Conservation (phyloP, 345 rosid genomes). For the Eucalyptus curtisii region DNA sequence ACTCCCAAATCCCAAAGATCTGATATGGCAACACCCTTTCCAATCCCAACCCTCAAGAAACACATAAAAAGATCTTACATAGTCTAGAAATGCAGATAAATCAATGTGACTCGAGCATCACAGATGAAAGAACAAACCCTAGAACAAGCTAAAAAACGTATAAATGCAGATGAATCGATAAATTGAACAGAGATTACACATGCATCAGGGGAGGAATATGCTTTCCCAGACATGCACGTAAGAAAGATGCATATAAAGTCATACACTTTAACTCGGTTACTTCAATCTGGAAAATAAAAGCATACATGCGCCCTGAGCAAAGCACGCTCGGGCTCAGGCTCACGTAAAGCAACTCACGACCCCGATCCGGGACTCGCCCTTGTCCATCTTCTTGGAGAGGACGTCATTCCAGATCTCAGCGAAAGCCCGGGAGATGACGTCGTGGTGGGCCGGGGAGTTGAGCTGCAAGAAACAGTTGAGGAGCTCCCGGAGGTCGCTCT, state of each 20-base stretch:
- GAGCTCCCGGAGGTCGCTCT: constrained; percentile 33
- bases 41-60: neutral
- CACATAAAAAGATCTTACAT: neutral
- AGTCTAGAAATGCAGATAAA: neutral
- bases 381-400: neutral
- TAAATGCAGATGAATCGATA: neutral
- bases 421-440: constrained; percentile 32
- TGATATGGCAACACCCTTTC: neutral
- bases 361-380: neutral
- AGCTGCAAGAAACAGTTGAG: constrained; percentile 38
- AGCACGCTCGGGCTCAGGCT: neutral
- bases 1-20: neutral
- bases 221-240: neutral
- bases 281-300: neutral
- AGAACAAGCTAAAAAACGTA: neutral
- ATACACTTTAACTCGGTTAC: neutral
- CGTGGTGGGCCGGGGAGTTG: constrained; percentile 30
- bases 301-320: too few species aligned
- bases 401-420: constrained; percentile 24
- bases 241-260: neutral
- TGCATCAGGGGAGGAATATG: neutral
- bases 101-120: neutral
- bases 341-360: neutral
- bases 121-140: neutral
- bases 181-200: neutral